Evolutionary conservation across 2,329 filamentous ascomycete species (phyloP).

Genomic region (Fusarium tricinctum): DNA sequence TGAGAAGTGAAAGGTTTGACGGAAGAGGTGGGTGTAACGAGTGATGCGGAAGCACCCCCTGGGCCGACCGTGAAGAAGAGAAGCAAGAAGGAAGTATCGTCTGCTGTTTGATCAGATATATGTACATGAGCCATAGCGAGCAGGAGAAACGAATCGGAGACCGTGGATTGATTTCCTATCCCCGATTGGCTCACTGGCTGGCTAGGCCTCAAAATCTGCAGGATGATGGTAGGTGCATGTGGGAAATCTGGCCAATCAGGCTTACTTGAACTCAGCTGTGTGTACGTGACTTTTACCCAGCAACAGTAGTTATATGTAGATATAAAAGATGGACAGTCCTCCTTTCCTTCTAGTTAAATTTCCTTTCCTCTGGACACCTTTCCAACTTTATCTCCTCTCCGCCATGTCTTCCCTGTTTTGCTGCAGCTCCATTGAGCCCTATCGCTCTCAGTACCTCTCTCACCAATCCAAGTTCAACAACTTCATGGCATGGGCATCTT

Average conservation of each 20-base stretch:
- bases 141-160: neutral
- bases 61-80: conserved; percentile 4
- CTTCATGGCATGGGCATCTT: conserved; percentile 1
- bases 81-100: conserved; percentile 1
- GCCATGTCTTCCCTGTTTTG: conserved; percentile 4
- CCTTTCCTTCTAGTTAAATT: neutral
- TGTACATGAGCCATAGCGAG: neutral
- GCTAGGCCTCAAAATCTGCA: conserved; percentile 45
- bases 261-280: neutral
- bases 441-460: neutral
- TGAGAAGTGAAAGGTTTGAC: neutral
- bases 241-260: neutral
- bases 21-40: conserved; percentile 11
- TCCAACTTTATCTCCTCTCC: no score
- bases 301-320: neutral
- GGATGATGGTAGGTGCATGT: neutral
- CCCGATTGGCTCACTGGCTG: neutral
- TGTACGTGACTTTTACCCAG: neutral
- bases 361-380: neutral
- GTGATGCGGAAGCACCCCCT: conserved; percentile 15
- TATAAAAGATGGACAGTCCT: neutral
- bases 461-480: conserved; percentile 7
- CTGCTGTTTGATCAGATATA: neutral
- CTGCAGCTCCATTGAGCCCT: neutral
- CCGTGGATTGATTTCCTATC: neutral